phyloP scores from a whole-genome alignment of 2,329 filamentous ascomycete genomes.

The Sarocladium brachiariae region DNA sequence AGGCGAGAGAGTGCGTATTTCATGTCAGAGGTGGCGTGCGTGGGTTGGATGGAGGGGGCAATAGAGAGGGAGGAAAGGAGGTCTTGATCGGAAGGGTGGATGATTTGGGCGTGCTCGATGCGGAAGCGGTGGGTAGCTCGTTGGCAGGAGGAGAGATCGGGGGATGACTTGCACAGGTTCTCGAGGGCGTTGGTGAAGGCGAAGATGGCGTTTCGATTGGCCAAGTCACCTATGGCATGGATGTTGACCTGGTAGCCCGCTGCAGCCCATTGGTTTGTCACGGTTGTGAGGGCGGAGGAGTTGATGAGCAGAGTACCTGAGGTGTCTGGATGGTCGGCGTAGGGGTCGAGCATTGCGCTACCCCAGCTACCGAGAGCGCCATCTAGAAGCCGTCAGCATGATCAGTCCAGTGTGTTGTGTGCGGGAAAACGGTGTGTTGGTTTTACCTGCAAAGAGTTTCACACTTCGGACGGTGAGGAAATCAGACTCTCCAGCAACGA shows the following conservation, averaged over 20 bases:
- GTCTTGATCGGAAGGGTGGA: constrained; percentile 56
- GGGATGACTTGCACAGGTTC: constrained; percentile 39
- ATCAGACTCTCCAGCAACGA: constrained; percentile 32
- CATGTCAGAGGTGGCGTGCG: constrained; percentile 67
- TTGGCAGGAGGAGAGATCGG: constrained; percentile 42
- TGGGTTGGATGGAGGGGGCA: constrained; percentile 64
- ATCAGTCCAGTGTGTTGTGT: constrained; percentile 3
- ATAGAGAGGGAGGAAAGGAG: constrained; percentile 53
- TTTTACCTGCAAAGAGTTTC: constrained; percentile 60
- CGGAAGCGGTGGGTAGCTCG: constrained; percentile 48
- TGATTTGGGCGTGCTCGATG: constrained; percentile 66
- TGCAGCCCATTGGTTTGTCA: constrained; percentile 51
- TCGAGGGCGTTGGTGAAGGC: constrained; percentile 52
- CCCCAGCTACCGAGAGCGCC: constrained; percentile 67
- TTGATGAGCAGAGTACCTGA: constrained; percentile 62
- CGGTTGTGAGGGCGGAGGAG: constrained; percentile 45
- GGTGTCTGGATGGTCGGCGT: constrained; percentile 54
- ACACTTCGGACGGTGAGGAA: constrained; percentile 54
- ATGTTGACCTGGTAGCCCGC: constrained; percentile 63
- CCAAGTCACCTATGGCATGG: constrained; percentile 65
- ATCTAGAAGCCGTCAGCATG: constrained; percentile 34
- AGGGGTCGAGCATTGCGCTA: constrained; percentile 64
- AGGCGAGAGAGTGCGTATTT: constrained; percentile 56
- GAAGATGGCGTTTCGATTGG: constrained; percentile 58
- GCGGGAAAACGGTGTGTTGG: background rate